Percentiles rank a stretch among this genome's conserved stretches.
These are phyloP conservation scores for Pichia sp. DNA, from an alignment of 1,139 yeast species.

Conservation along the genomic window DNA sequence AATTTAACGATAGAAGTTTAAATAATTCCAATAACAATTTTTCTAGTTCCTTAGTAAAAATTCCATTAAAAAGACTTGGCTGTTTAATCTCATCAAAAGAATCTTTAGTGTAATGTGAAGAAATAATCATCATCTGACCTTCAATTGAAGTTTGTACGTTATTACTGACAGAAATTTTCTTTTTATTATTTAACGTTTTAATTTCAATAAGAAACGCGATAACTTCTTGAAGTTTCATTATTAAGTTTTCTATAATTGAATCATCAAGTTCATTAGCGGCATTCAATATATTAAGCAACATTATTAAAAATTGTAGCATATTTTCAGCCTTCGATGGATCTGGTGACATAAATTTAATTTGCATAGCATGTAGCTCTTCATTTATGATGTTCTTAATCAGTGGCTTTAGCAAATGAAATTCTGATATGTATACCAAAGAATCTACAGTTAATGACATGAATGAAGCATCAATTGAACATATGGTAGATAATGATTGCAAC, in stretches of 20 bases:
- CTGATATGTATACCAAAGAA: slow-evolving; percentile 15
- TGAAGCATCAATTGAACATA: slow-evolving; percentile 18
- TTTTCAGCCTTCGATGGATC: slow-evolving; percentile 14
- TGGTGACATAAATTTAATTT: slow-evolving; percentile 23
- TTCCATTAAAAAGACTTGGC: slow-evolving; percentile 16
- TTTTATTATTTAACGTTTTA: slow-evolving; percentile 11
- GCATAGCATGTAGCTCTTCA: slow-evolving; percentile 30
- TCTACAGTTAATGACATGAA: slow-evolving; percentile 12
- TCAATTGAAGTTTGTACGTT: slow-evolving; percentile 12
- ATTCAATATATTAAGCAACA: slow-evolving; percentile 6
- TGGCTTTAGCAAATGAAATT: slow-evolving; percentile 9
- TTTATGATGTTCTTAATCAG: slow-evolving; percentile 15
- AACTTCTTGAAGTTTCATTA: slow-evolving; percentile 2
- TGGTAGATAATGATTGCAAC: slow-evolving; percentile 20
- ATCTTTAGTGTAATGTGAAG: slow-evolving; percentile 14
- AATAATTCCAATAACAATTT: slow-evolving; percentile 12
- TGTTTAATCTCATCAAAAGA: slow-evolving; percentile 16
- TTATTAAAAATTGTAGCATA: slow-evolving; percentile 7
- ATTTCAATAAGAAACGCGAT: slow-evolving; percentile 7
- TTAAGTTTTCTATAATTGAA: background rate
- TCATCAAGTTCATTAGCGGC: slow-evolving; percentile 4
- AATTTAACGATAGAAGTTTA: slow-evolving; percentile 3
- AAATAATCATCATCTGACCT: slow-evolving; percentile 16
- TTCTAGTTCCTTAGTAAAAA: slow-evolving; percentile 21
- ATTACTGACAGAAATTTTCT: slow-evolving; percentile 14